A percentile compares a stretch with the other conserved stretches of the same genome.
Conservation (phyloP, 805 yeast genomes). For the Wickerhamiella azyma region DNA sequence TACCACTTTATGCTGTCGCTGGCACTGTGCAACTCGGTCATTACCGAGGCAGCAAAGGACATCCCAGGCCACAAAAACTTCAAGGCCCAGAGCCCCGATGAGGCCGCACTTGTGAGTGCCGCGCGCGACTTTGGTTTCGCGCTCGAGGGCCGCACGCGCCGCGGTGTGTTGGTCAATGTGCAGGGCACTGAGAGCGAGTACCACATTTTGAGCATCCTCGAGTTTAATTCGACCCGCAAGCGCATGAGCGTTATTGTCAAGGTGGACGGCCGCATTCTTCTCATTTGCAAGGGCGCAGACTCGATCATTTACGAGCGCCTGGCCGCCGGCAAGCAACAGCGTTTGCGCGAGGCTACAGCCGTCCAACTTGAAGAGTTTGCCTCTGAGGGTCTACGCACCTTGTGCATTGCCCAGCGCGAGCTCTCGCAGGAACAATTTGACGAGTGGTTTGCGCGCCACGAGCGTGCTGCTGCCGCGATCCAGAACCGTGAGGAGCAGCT, state of each 20-base stretch:
- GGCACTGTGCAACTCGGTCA: conserved; percentile 68
- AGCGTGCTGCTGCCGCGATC: conserved; percentile 44
- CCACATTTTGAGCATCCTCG: conserved; percentile 45
- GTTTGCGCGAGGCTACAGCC: conserved; percentile 46
- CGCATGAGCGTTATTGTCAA: conserved; percentile 62
- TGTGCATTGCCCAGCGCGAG: conserved; percentile 56
- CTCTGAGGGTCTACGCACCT: conserved; percentile 65
- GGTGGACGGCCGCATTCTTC: conserved; percentile 30
- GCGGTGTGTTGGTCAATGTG: conserved; percentile 32
- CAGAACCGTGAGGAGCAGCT: conserved; percentile 48
- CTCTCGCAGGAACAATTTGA: conserved; percentile 34
- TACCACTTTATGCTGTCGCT: conserved; percentile 54
- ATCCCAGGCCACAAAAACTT: conserved; percentile 33
- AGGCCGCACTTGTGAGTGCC: conserved; percentile 64
- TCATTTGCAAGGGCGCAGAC: conserved; percentile 69
- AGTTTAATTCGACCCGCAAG: conserved; percentile 63
- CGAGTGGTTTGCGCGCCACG: conserved; percentile 43
- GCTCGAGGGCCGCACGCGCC: conserved; percentile 43
- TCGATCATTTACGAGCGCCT: conserved; percentile 51
- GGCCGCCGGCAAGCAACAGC: conserved; percentile 28
- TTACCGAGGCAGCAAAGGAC: conserved; percentile 39
- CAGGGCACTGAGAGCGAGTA: conserved; percentile 38
- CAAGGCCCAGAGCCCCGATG: conserved; percentile 81
- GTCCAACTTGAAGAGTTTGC: conserved; percentile 62
- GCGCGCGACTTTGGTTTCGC: conserved; percentile 67